These are phyloP conservation scores for Pyrenophora tritici-repentis DNA, from an alignment of 2,329 filamentous ascomycete genomes.

Conservation along the genomic window DNA sequence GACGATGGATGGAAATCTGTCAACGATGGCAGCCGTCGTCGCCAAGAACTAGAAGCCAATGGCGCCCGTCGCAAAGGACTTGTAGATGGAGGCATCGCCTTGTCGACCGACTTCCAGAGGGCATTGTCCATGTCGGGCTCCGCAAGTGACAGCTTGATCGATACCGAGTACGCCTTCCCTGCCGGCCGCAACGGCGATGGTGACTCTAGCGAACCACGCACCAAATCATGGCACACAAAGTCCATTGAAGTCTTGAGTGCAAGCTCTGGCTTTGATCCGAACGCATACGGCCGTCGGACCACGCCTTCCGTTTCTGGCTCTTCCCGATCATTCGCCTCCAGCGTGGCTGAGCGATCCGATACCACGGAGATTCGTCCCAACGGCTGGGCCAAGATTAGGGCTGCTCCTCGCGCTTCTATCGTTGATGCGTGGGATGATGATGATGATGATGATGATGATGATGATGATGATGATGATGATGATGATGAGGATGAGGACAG, in stretches of 20 bases:
- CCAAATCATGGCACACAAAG: constrained; percentile 33
- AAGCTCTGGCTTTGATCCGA: constrained; percentile 25
- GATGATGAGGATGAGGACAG: constrained; percentile 42
- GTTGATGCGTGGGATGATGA: constrained; percentile 20
- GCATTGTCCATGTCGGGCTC: constrained; percentile 19
- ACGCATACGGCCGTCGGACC: constrained; percentile 20
- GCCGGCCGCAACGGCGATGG: constrained; percentile 5
- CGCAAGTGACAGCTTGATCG: constrained; percentile 24
- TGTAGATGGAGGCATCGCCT: constrained; percentile 19
- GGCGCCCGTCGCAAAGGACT: neutral
- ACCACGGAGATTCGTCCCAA: constrained; percentile 12
- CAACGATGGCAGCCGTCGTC: constrained; percentile 1
- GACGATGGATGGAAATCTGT: constrained; percentile 13
- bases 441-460: constrained; percentile 37
- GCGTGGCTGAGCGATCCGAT: constrained; percentile 31
- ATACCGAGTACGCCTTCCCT: constrained; percentile 20
- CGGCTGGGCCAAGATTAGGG: constrained; percentile 38
- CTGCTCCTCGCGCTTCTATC: constrained; percentile 16
- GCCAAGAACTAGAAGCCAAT: too few relatives aligned
- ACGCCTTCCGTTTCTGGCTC: constrained; percentile 21
- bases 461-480: constrained; percentile 53
- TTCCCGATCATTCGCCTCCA: constrained; percentile 28
- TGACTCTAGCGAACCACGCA: constrained; percentile 12
- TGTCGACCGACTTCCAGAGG: constrained; percentile 23
- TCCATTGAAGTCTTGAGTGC: constrained; percentile 15